Percentiles rank a stretch among this genome's conserved stretches.
These are phyloP conservation scores for Colletotrichum brevisporum DNA, from an alignment of 2,329 filamentous ascomycete species.

Conservation along the genomic window DNA sequence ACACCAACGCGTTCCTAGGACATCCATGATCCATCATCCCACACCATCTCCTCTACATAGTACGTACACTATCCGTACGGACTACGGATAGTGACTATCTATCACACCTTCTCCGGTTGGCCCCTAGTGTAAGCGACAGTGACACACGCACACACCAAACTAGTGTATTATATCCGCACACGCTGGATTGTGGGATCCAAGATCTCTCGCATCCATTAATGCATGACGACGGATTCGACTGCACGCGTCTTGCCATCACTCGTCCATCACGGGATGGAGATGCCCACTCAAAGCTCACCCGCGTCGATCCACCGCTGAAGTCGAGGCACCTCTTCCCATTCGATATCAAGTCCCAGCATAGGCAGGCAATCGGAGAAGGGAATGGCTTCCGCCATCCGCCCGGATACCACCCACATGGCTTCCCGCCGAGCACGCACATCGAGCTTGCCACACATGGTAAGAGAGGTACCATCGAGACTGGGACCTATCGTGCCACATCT, in stretches of 20 bases:
- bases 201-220: constrained; percentile 22
- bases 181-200: background rate
- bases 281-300: constrained; percentile 22
- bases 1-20: constrained; percentile 6
- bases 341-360: constrained; percentile 16
- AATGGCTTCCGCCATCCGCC: constrained; percentile 28
- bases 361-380: constrained; percentile 14
- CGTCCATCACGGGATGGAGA: constrained; percentile 3
- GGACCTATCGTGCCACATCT: constrained; percentile 14
- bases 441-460: constrained; percentile 5
- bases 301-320: constrained; percentile 22
- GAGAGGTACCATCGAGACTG: constrained; percentile 11
- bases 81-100: background rate
- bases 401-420: constrained; percentile 31
- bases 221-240: constrained; percentile 19
- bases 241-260: constrained; percentile 15
- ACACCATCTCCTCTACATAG: background rate
- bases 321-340: constrained; percentile 9
- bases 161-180: background rate
- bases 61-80: background rate
- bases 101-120: constrained; percentile 7
- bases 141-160: too few species aligned
- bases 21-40: background rate
- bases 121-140: too few species aligned
- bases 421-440: constrained; percentile 27